Percentiles rank a stretch among this genome's conserved stretches.
phyloP scores from a whole-genome alignment of 345 rosid species.

The Populus nigra region DNA sequence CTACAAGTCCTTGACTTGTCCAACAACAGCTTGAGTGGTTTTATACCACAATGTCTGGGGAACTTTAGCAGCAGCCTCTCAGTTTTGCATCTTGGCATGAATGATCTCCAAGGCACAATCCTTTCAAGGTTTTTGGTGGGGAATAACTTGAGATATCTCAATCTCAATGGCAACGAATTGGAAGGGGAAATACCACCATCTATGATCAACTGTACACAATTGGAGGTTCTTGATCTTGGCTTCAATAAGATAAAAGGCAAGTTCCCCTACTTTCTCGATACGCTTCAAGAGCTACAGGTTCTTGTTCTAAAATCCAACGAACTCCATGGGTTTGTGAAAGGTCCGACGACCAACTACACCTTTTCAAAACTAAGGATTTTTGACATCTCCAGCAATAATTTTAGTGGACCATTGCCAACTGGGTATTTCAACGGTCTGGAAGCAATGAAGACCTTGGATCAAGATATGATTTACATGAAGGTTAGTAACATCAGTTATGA shows the following conservation, averaged over 20 bases:
- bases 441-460: not conserved
- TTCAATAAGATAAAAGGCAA: not conserved
- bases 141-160: no score
- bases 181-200: no score
- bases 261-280: conserved; percentile 6
- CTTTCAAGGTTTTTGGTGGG: no score
- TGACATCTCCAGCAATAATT: conserved; percentile 6
- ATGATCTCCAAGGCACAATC: no score
- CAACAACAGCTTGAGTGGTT: no score
- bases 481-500: not conserved
- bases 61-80: no score
- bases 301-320: not conserved
- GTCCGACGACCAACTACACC: not conserved
- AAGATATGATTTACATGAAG: not conserved
- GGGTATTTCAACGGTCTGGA: not conserved
- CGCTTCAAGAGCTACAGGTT: not conserved
- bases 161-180: no score
- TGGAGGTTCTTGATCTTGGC: not conserved
- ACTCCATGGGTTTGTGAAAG: not conserved
- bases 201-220: no score
- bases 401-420: not conserved
- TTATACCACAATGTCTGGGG: no score
- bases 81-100: no score
- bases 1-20: no score
- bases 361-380: not conserved